These are phyloP conservation scores for Silene conica DNA, from an alignment of 148 eudicot genomes.

Conservation along the genomic window DNA sequence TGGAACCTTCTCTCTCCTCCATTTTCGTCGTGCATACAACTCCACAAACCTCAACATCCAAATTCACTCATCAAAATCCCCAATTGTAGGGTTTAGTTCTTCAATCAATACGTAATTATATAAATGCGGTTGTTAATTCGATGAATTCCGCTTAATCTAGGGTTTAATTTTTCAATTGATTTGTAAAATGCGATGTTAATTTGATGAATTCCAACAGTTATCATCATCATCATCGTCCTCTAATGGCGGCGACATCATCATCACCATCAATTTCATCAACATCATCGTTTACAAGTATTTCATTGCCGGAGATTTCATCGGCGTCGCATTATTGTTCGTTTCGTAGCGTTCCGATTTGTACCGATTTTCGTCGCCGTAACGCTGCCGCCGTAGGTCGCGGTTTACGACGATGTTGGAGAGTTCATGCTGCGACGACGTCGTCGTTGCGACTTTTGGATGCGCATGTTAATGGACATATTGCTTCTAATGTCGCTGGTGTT, in stretches of 20 bases:
- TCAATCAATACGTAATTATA: background rate
- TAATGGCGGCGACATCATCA: background rate
- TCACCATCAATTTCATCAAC: background rate
- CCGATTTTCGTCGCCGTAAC: background rate
- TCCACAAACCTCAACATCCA: background rate
- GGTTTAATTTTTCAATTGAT: background rate
- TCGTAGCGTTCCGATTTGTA: background rate
- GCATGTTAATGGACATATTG: constrained; percentile 33
- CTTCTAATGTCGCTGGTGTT: constrained; percentile 30
- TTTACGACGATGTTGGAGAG: constrained; percentile 6
- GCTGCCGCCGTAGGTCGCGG: background rate
- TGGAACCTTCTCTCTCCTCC: background rate
- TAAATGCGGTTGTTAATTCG: background rate
- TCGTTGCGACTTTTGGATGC: constrained; percentile 34
- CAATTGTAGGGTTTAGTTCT: background rate
- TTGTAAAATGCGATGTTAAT: background rate
- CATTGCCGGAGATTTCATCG: background rate
- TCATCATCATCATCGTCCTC: background rate
- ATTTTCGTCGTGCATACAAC: background rate
- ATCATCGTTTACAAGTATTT: background rate
- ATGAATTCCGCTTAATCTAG: background rate
- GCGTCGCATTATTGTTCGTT: background rate
- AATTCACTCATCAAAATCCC: background rate
- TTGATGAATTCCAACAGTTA: background rate
- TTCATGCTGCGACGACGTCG: constrained; percentile 27